Evolutionary conservation across 192 early-diverging fungal genomes (phyloP).

Genomic region (Linnemannia hyalina): DNA sequence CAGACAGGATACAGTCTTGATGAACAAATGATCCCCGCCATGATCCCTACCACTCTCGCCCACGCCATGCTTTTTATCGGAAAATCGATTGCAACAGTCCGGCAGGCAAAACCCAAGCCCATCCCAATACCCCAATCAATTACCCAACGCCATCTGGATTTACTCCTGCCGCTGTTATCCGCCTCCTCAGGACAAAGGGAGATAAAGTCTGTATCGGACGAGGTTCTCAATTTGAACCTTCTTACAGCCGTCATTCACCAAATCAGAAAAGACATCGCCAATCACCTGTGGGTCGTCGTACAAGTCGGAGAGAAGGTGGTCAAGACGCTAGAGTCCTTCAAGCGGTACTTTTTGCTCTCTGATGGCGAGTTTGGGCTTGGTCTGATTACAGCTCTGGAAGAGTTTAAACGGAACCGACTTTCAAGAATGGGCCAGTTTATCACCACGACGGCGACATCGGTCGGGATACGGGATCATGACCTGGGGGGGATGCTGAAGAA

Average conservation of each 20-base stretch:
- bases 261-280: conserved; percentile 68
- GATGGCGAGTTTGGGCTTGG: conserved; percentile 71
- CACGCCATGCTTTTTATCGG: conserved; percentile 78
- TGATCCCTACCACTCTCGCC: conserved; percentile 66
- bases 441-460: conserved; percentile 11
- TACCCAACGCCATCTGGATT: conserved; percentile 32
- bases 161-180: conserved; percentile 21
- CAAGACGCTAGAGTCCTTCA: conserved; percentile 69
- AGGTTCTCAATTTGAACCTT: conserved; percentile 56
- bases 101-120: conserved; percentile 53
- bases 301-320: conserved; percentile 74
- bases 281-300: conserved; percentile 75
- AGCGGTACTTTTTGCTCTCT: conserved; percentile 71
- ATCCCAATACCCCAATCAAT: conserved; percentile 35
- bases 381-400: conserved; percentile 68
- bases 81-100: conserved; percentile 71
- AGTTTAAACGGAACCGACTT: conserved; percentile 52
- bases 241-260: conserved; percentile 53
- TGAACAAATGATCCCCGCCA: conserved; percentile 59
- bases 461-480: conserved; percentile 49
- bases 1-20: conserved; percentile 64
- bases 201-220: conserved; percentile 27
- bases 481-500: conserved; percentile 28
- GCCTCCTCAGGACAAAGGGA: conserved; percentile 25
- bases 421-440: conserved; percentile 39